Evolutionary conservation across 2,329 filamentous ascomycete genomes (phyloP).

Genomic region (Arthrobotrys sinensis): DNA sequence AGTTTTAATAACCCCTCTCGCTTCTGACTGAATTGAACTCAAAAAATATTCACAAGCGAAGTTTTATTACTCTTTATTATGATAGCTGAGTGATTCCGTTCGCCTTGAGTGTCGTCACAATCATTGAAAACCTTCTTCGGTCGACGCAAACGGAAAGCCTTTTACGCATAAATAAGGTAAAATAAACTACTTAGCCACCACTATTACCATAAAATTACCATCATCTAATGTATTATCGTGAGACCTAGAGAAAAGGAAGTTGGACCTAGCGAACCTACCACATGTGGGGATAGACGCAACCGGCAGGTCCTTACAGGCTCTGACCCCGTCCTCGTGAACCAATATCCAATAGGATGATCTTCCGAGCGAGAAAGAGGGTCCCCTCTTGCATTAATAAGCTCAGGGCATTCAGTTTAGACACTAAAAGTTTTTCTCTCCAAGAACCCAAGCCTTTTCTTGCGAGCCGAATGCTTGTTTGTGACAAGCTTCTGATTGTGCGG

Average conservation of each 20-base stretch:
- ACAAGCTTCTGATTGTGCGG: slow-evolving; percentile 9
- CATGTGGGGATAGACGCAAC: slow-evolving; percentile 13
- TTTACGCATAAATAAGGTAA: slow-evolving; percentile 2
- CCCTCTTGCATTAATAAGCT: background rate
- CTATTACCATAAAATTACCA: background rate
- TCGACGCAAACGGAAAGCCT: slow-evolving; percentile 21
- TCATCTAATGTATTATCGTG: background rate
- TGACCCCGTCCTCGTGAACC: background rate
- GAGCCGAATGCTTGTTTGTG: slow-evolving; percentile 16
- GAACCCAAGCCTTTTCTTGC: background rate
- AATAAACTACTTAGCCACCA: slow-evolving; percentile 12
- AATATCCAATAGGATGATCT: slow-evolving; percentile 1
- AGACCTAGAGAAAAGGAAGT: background rate
- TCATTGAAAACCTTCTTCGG: background rate
- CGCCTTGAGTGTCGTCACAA: background rate
- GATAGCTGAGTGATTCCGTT: slow-evolving; percentile 7
- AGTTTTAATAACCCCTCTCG: background rate
- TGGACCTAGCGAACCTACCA: background rate
- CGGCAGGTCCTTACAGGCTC: slow-evolving; percentile 3
- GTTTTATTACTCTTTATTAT: background rate
- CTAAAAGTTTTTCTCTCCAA: background rate
- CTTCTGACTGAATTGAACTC: background rate
- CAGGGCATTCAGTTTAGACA: background rate
- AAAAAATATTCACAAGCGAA: slow-evolving; percentile 5
- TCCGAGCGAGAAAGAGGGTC: background rate